These are phyloP conservation scores for Beauveria varroae DNA, from an alignment of 2,329 filamentous ascomycete genomes.

Conservation along the genomic window DNA sequence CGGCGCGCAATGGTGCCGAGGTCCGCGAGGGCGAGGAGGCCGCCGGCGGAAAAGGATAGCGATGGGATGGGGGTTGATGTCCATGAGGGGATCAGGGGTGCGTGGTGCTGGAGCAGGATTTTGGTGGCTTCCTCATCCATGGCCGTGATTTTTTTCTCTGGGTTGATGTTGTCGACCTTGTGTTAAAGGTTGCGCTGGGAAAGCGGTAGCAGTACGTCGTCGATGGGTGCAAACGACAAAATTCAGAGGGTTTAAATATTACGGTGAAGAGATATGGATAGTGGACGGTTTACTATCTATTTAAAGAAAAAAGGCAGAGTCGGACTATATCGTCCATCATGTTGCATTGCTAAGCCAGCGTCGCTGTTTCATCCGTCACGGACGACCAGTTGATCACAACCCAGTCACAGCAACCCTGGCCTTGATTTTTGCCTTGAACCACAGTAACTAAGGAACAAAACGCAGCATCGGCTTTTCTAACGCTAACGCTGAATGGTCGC, in stretches of 20 bases:
- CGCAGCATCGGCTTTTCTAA: not conserved
- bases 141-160: not conserved
- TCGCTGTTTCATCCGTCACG: not conserved
- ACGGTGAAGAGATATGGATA: not conserved
- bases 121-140: not conserved
- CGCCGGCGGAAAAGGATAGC: constrained; percentile 41
- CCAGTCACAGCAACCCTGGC: not conserved
- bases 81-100: constrained; percentile 34
- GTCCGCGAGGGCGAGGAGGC: constrained; percentile 52
- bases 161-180: not conserved
- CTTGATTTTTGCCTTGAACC: not conserved
- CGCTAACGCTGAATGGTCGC: not conserved
- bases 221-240: too few relatives aligned
- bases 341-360: not conserved
- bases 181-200: too few relatives aligned
- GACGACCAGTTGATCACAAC: not conserved
- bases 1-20: constrained; percentile 47
- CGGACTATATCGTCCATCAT: not conserved
- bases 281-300: not conserved
- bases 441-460: too few relatives aligned
- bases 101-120: not conserved
- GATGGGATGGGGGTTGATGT: constrained; percentile 36
- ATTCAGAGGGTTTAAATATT: too few relatives aligned
- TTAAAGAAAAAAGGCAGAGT: not conserved
- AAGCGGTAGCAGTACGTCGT: too few relatives aligned